Evolutionary conservation across 148 eudicot species (phyloP).

Genomic region (Camellia sinensis): DNA sequence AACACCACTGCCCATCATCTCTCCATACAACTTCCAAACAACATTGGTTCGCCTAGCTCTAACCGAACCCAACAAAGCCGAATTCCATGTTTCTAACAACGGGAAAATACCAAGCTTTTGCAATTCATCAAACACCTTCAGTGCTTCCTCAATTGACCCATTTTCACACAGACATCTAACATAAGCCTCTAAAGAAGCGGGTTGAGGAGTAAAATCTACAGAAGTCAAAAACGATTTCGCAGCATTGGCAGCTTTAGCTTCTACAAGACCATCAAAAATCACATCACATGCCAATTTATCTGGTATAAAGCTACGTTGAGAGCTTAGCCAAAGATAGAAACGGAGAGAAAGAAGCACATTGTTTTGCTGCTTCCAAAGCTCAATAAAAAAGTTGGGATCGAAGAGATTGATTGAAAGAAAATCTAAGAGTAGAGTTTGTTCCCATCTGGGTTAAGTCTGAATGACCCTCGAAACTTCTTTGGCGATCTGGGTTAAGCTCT

Average conservation of each 20-base stretch:
- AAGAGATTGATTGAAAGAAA: slow-evolving; percentile 49
- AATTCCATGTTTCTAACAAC: slow-evolving; percentile 1
- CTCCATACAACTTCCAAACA: too few species aligned
- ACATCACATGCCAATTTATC: slow-evolving; percentile 32
- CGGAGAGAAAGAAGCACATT: slow-evolving; percentile 14
- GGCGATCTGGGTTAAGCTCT: slow-evolving; percentile 32
- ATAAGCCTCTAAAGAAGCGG: slow-evolving; percentile 44
- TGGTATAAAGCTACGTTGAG: slow-evolving; percentile 32
- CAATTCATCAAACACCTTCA: slow-evolving; percentile 48
- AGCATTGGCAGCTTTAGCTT: slow-evolving; percentile 43
- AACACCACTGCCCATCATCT: too few species aligned
- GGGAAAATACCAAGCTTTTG: slow-evolving; percentile 35
- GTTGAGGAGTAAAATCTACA: slow-evolving; percentile 33
- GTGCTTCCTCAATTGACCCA: slow-evolving; percentile 49
- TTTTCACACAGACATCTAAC: slow-evolving; percentile 43
- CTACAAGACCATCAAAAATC: slow-evolving; percentile 50
- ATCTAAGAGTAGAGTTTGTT: slow-evolving; percentile 41
- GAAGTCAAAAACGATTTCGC: slow-evolving; percentile 45
- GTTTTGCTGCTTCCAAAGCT: slow-evolving; percentile 44
- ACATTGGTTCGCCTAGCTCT: too few species aligned
- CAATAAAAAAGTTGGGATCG: slow-evolving; percentile 38
- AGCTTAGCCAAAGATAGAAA: slow-evolving; percentile 37
- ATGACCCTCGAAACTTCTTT: slow-evolving; percentile 41
- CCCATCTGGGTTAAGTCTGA: slow-evolving; percentile 63
- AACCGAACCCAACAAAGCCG: too few species aligned